These are phyloP conservation scores for Tardiomyces depauwii DNA, from an alignment of 1,139 yeast species.

Conservation along the genomic window DNA sequence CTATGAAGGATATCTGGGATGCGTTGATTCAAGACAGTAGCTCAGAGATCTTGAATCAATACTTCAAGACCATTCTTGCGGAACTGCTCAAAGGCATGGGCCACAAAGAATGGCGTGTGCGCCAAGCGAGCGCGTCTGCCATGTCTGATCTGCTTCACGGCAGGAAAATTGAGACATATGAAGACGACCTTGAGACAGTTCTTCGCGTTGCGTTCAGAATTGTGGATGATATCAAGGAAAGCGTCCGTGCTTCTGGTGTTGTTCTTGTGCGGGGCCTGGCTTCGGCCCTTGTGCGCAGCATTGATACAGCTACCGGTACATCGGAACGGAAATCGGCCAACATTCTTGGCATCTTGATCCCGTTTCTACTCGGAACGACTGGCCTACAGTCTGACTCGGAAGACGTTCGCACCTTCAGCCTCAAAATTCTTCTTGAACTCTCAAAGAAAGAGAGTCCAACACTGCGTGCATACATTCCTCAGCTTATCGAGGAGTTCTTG, in stretches of 20 bases:
- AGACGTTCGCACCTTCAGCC: conserved; percentile 68
- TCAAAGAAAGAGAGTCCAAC: conserved; percentile 52
- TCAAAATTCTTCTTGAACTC: conserved; percentile 60
- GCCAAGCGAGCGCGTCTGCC: conserved; percentile 82
- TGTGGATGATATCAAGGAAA: conserved; percentile 90
- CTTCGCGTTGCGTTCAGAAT: conserved; percentile 86
- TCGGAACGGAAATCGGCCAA: conserved; percentile 34
- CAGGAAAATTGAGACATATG: conserved; percentile 43
- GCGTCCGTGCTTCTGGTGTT: conserved; percentile 76
- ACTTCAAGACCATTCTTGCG: conserved; percentile 47
- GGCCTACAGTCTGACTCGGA: conserved; percentile 82
- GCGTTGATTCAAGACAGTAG: conserved; percentile 56
- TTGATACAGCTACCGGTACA: conserved; percentile 32
- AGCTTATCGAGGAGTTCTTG: conserved; percentile 57
- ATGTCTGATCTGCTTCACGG: conserved; percentile 60
- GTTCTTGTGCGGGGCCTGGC: conserved; percentile 60
- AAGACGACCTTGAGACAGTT: conserved; percentile 46
- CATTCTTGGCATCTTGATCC: conserved; percentile 56
- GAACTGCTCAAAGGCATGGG: conserved; percentile 67
- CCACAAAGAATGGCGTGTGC: conserved; percentile 81
- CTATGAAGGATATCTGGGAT: conserved; percentile 88
- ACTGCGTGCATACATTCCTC: conserved; percentile 58
- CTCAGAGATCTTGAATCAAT: conserved; percentile 36
- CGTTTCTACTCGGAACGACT: conserved; percentile 66
- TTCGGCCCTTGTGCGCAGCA: conserved; percentile 46